Base-by-base conservation (phyloP, 106 monocot genomes). In the Xerophyta viscosa region DNA sequence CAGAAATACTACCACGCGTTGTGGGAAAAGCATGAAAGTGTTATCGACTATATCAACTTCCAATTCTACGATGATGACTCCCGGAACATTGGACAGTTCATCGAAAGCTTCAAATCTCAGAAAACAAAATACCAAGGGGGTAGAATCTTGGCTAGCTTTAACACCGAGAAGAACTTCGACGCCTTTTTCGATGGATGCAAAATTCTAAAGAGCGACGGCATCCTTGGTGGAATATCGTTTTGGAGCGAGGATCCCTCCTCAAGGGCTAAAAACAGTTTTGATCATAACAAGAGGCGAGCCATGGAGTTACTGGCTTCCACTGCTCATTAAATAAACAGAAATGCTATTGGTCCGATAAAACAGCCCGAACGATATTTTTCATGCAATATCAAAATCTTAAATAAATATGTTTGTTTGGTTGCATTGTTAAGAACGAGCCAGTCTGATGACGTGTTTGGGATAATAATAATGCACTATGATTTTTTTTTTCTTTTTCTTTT, bases 1-100 rank as follows among this genome's bases (percentile, higher is more conserved):
- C 48, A 61, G 18, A 47, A 13, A 8, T 24, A 55, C 37, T 73
- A 73, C 54, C 8, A 31, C 19, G 46, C 61, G 10, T 44, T 48
- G 22, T 48, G 47, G 13, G 24, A 17, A 7, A 48, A 21, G 22
- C 24, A 48, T 23, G 47, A 23, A 2, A 20, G 4, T 48, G 21
- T 48, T 23, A 48, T 48, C 4, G 47, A 48, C 20, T 23, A 21
- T 23, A 23, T 48, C 24, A 48, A 48, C 47, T 48, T 48, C 47
- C 47, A 48, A 23, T 48, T 48, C 22, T 48, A 48, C 24, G 47
- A 20, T 3, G 20, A 48, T 48, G 22, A 48, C 17, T 1, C 7
- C 3, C 7, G 47, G 3, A 23, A 6, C 2, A 48, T 4, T 5
- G 22, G 20, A 3, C 6, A 3, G 6, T 48, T 48, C 47, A 2